A percentile compares a stretch with the other conserved stretches of the same genome.
Conservation (phyloP, 2,329 filamentous ascomycete genomes). For the Sclerotinia glacialis region DNA sequence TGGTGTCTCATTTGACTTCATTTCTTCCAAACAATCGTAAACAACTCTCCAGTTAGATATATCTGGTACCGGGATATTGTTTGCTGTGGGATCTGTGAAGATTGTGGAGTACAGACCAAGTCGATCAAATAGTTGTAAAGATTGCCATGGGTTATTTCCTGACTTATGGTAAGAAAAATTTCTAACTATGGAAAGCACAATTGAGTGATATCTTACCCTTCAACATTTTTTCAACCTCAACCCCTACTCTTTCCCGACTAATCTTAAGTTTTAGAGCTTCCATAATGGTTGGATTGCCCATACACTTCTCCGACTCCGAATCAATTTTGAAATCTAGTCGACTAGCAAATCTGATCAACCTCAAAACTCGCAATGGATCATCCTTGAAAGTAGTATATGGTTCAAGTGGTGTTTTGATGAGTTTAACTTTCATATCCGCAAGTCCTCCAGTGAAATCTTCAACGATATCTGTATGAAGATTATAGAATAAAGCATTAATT, state of each 20-base stretch:
- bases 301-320: constrained; percentile 62
- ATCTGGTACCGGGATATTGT: constrained; percentile 54
- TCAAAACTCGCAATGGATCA: constrained; percentile 82
- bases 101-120: constrained; percentile 69
- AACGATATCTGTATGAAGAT: constrained; percentile 72
- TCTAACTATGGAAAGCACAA: neutral
- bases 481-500: constrained; percentile 95
- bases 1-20: constrained; percentile 47
- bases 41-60: constrained; percentile 58
- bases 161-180: constrained; percentile 24
- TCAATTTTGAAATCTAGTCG: constrained; percentile 79
- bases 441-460: constrained; percentile 86
- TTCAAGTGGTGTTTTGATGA: constrained; percentile 82
- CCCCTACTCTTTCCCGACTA: constrained; percentile 82
- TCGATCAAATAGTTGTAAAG: constrained; percentile 63
- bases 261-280: constrained; percentile 82
- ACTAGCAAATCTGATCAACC: constrained; percentile 87
- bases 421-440: constrained; percentile 65
- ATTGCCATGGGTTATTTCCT: constrained; percentile 58
- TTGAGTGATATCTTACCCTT: constrained; percentile 51
- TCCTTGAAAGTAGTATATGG: constrained; percentile 92
- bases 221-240: constrained; percentile 89
- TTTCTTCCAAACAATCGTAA: constrained; percentile 60
- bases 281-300: constrained; percentile 77
- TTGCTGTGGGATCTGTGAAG: constrained; percentile 65